Conservation (phyloP, 1,139 yeast genomes). For the Debaryomyces psychrophilus region DNA sequence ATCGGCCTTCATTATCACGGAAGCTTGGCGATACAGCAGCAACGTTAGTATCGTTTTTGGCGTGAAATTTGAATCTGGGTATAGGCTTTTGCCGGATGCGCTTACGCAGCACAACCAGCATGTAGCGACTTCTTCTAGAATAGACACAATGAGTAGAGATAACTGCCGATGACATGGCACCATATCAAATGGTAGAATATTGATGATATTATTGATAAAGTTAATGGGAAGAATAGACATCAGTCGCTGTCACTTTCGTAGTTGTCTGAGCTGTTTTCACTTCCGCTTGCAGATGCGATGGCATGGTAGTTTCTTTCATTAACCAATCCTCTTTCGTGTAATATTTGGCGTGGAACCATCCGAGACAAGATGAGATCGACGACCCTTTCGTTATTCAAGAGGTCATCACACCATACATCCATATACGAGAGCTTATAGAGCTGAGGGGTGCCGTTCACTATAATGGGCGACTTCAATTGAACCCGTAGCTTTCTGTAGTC, state of each 20-base stretch:
- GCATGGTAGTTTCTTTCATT: conserved; percentile 40
- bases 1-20: not conserved
- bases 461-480: conserved; percentile 29
- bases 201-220: not conserved
- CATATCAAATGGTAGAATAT: not conserved
- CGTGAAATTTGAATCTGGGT: not conserved
- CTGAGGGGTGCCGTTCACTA: conserved; percentile 29
- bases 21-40: too few species aligned
- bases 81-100: not conserved
- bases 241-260: conserved; percentile 34
- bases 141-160: too few species aligned
- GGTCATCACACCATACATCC: conserved; percentile 63
- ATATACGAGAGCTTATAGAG: conserved; percentile 44
- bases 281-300: conserved; percentile 20
- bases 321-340: conserved; percentile 44
- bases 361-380: conserved; percentile 66
- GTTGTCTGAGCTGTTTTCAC: conserved; percentile 14
- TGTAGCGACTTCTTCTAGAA: not conserved
- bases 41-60: not conserved
- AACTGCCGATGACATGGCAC: not conserved
- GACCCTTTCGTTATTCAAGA: conserved; percentile 53
- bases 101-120: not conserved
- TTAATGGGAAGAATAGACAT: not conserved
- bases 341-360: conserved; percentile 38
- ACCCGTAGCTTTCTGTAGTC: conserved; percentile 57